Conservation (phyloP, 176 grass and related monocot species). For the Aechmea fasciata region DNA sequence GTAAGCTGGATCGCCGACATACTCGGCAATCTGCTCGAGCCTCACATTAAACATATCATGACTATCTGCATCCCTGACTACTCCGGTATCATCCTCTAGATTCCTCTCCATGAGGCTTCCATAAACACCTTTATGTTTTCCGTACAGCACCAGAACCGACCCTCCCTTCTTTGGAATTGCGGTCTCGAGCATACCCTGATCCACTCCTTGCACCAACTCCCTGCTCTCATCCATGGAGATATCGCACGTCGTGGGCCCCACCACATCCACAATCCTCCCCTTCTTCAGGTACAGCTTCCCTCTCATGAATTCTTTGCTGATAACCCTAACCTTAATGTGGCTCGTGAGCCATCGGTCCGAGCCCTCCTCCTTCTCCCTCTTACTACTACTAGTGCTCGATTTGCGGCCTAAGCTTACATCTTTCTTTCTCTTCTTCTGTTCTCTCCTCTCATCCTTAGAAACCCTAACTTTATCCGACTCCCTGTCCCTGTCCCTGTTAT, state of each 20-base stretch:
- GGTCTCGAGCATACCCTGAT: conserved; percentile 94
- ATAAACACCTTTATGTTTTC: conserved; percentile 78
- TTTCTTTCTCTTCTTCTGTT: conserved; percentile 8
- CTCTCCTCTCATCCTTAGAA: background rate
- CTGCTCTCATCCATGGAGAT: conserved; percentile 62
- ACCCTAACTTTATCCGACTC: conserved; percentile 14
- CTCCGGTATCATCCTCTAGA: conserved; percentile 39
- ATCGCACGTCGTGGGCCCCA: conserved; percentile 74
- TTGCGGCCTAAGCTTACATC: conserved; percentile 9
- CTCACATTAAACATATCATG: conserved; percentile 65
- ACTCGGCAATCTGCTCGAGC: conserved; percentile 81
- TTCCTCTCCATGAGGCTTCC: conserved; percentile 67
- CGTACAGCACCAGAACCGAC: conserved; percentile 63
- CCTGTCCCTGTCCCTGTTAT: conserved; percentile 18
- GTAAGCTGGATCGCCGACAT: conserved; percentile 60
- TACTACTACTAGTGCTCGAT: conserved; percentile 10
- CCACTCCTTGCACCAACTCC: conserved; percentile 70
- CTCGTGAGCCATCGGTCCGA: conserved; percentile 56
- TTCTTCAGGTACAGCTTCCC: conserved; percentile 72
- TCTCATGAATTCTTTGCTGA: conserved; percentile 56
- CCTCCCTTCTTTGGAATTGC: conserved; percentile 67
- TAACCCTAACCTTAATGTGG: conserved; percentile 81
- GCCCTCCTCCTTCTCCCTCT: conserved; percentile 24
- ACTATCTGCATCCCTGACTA: conserved; percentile 65
- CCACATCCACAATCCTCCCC: conserved; percentile 72